Evolutionary conservation across 2,329 filamentous ascomycete genomes (phyloP).

Genomic region (Ophiostoma himal-ulmi): DNA sequence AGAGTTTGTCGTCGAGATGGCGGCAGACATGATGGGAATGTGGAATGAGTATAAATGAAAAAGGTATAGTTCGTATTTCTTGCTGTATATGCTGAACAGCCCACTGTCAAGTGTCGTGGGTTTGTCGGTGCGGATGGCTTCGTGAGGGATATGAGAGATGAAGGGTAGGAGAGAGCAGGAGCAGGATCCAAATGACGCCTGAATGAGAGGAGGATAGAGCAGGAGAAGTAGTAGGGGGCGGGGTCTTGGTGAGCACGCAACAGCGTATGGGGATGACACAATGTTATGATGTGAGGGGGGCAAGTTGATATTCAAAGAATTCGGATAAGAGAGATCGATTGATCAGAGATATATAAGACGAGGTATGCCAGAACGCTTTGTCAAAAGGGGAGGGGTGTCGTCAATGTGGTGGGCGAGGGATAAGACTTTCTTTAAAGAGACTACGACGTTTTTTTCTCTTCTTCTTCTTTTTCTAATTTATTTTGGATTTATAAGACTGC

Average conservation of each 20-base stretch:
- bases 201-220: neutral
- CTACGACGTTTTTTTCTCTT: neutral
- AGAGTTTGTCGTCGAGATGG: slow-evolving; percentile 28
- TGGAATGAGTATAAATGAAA: neutral
- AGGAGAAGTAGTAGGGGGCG: neutral
- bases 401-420: neutral
- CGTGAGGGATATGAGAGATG: neutral
- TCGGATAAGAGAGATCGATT: neutral
- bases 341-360: neutral
- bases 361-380: neutral
- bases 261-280: slow-evolving; percentile 10
- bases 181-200: neutral
- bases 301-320: neutral
- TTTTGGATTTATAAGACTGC: slow-evolving; percentile 19
- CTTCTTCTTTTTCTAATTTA: neutral
- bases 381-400: neutral
- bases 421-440: slow-evolving; percentile 12
- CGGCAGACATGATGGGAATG: slow-evolving; percentile 12
- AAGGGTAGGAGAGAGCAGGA: neutral
- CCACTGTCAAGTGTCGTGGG: neutral
- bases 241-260: slow-evolving; percentile 9
- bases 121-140: neutral
- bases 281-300: slow-evolving; percentile 2
- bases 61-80: neutral
- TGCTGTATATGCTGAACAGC: neutral